Evolutionary conservation across 2,329 filamentous ascomycete species (phyloP).

Genomic region (Orbilia brochopaga): DNA sequence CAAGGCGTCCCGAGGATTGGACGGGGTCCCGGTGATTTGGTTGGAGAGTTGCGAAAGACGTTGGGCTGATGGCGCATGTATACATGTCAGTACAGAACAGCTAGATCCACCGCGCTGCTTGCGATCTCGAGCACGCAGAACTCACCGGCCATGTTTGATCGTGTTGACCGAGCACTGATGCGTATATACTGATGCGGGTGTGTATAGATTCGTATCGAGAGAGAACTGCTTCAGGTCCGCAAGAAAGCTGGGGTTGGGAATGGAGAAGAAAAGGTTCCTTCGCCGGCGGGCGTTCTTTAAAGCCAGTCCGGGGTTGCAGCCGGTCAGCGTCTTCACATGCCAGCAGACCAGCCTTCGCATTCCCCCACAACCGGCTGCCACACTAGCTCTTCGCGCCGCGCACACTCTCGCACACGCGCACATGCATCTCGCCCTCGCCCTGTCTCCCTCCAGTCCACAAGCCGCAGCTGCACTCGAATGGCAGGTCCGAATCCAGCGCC

Average conservation of each 20-base stretch:
- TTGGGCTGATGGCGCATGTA: slow-evolving; percentile 18
- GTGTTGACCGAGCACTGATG: neutral
- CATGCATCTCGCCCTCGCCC: neutral
- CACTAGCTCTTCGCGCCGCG: too few relatives aligned
- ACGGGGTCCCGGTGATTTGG: slow-evolving; percentile 57
- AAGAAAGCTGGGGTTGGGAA: too few relatives aligned
- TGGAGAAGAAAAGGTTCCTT: too few relatives aligned
- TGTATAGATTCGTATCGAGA: neutral
- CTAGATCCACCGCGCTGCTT: neutral
- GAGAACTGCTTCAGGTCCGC: too few relatives aligned
- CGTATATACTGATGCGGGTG: neutral
- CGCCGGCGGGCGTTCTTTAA: too few relatives aligned
- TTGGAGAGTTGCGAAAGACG: slow-evolving; percentile 54
- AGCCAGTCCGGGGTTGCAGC: neutral
- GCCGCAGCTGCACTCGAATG: neutral
- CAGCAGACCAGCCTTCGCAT: neutral
- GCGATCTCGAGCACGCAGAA: neutral
- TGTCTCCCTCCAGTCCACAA: neutral
- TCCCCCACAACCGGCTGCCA: neutral
- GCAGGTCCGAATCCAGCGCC: neutral
- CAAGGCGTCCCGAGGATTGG: slow-evolving; percentile 64
- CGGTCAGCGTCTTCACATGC: slow-evolving; percentile 5
- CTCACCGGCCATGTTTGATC: slow-evolving; percentile 36
- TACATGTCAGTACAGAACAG: neutral
- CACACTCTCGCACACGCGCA: neutral